phyloP scores from a whole-genome alignment of 495 filamentous ascomycete genomes.

The Parachaetomium inaequale region DNA sequence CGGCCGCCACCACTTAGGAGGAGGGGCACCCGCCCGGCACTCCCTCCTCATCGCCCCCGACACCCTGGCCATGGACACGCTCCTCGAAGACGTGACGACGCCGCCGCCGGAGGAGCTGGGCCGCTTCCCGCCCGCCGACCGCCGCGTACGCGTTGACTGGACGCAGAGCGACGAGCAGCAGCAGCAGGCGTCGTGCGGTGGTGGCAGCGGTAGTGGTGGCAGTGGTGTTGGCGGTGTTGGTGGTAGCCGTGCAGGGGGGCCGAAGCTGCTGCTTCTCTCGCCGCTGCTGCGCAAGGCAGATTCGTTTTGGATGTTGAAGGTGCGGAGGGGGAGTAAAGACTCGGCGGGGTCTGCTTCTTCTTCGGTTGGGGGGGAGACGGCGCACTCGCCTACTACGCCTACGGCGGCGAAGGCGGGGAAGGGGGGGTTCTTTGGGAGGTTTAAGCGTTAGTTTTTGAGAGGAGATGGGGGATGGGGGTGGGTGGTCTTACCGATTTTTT shows the following conservation, averaged over 20 bases:
- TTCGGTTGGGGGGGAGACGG: background rate
- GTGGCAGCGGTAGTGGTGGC: background rate
- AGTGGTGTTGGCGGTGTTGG: background rate
- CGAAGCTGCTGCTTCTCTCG: conserved; percentile 16
- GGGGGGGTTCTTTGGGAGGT: conserved; percentile 27
- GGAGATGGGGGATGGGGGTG: background rate
- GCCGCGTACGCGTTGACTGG: conserved; percentile 46
- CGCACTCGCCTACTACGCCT: background rate
- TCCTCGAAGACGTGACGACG: conserved; percentile 10
- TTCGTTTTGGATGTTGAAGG: conserved; percentile 39
- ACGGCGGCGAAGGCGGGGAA: background rate
- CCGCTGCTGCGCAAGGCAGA: conserved; percentile 40
- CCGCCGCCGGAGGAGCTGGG: background rate
- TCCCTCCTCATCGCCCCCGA: conserved; percentile 12
- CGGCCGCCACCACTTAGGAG: background rate
- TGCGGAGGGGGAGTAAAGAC: conserved; percentile 24
- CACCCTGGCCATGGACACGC: conserved; percentile 2
- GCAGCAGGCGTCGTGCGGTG: background rate
- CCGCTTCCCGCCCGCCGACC: conserved; percentile 4
- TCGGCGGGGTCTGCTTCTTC: background rate
- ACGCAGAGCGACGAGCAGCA: conserved; percentile 43
- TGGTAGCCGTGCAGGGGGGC: background rate
- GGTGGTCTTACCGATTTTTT: background rate
- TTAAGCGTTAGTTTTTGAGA: conserved; percentile 20
- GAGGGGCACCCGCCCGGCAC: background rate